Evolutionary conservation across 1,284 basidiomycete species (phyloP), one percentile per base, ranked within the genome.

Genomic region (Wolfiporia cocos): DNA sequence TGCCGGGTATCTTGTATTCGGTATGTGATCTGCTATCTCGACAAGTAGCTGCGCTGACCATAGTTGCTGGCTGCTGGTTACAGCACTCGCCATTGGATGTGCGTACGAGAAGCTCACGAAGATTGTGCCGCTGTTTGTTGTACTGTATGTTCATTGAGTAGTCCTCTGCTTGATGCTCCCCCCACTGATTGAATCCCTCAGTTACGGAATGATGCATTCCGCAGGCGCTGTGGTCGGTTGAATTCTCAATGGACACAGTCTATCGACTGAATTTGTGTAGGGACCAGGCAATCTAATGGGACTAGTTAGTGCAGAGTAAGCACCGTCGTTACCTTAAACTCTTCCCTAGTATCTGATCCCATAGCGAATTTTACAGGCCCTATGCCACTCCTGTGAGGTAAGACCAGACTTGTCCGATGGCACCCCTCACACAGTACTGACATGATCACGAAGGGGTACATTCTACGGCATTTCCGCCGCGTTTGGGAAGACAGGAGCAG

Each of bases 271-370:
- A n/a, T n/a, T 23, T 21, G 21, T 15, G 17, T 50, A 79, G 75
- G 83, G 85, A n/a, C 86, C 86, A 0, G 86, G 85, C n/a, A 76
- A 86, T 51, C 81, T 85, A 74, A 65, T 81, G 10, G 82, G 81
- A 43, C 70, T 85, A 4, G 75, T 78, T 55, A 84, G 71, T 47
- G 74, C 76, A 19, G 78, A 81, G 75, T 81, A 52, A 63, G 76
- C 69, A 20, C 15, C 28, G 26, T 14, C 23, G 34, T 18, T 17
- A n/a, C 5, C 22, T 28, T 39, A 12, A 35, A 29, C 20, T 44
- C 44, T 36, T 12, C 10, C n/a, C 10, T 11, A 21, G 42, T 11
- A 3, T n/a, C 33, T 49, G 22, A 48, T 49, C 26, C 40, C 24
- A 46, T 10, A n/a, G 40, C 23, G 46, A n/a, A n/a, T n/a, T n/a